Base-by-base conservation (phyloP, 2,329 filamentous ascomycete species). In the Dichotomopilus funicola region DNA sequence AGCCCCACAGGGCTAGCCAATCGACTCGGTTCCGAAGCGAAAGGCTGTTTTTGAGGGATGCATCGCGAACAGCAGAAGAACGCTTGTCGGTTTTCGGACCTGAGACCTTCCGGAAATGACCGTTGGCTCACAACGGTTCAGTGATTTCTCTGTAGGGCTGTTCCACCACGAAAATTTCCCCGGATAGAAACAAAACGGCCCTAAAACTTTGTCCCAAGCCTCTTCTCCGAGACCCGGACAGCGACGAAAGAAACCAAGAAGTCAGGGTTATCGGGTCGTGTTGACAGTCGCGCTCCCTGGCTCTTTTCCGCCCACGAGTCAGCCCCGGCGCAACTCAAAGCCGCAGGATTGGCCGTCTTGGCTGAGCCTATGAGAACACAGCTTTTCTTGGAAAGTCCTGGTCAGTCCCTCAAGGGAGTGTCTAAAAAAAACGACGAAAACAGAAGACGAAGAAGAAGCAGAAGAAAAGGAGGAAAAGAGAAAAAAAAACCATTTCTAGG, bases 11-110 rank as follows among this genome's bases (percentile, higher is more conserved):
- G 47, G 34, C 7, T 8, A 31, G 27, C 51, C 55, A 51, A 56
- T 53, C 35, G 43, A n/a, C 10, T 12, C 5, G 38, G 27, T 33
- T 19, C 11, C 13, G 33, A 12, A 19, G n/a, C 19, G 41, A 36
- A 38, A 33, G 49, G 49, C 54, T 60, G 44, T 54, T 34, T 48
- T 56, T 27, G 19, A 43, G 59, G 49, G 35, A 62, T 56, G 57
- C 34, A 51, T 19, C 41, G 41, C 40, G 41, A 37, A 13, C 6
- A 13, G n/a, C 34, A 48, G 2, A 7, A 13, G n/a, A 48, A 35
- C 8, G 3, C 13, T 36, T 12, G 45, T 47, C 19, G 31, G 43
- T 27, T 45, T 34, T 35, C 7, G 44, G 9, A 46, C 44, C 35
- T 46, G 27, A 31, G 43, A 46, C 44, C 11, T 37, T 27, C 27